Conservation (phyloP, 2,329 filamentous ascomycete species). For the Alternaria dauci region DNA sequence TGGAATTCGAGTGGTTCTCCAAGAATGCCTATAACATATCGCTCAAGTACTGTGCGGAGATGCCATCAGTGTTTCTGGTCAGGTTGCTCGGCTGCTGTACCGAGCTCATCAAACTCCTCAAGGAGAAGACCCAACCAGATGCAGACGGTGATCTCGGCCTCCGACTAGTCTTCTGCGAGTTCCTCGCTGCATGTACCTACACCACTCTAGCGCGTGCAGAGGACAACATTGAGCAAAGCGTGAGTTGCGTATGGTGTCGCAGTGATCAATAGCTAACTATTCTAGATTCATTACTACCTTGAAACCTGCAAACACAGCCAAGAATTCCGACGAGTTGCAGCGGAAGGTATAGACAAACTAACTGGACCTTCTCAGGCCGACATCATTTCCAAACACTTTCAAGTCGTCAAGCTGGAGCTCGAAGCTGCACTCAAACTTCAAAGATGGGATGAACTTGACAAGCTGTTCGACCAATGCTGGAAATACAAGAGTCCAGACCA, state of each 20-base stretch:
- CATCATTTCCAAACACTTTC: conserved; percentile 68
- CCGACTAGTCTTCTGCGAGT: conserved; percentile 74
- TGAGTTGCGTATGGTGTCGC: conserved; percentile 36
- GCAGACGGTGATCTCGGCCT: conserved; percentile 60
- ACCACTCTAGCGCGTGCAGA: conserved; percentile 59
- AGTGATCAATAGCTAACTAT: conserved; percentile 39
- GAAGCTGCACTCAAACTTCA: conserved; percentile 75
- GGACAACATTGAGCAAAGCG: conserved; percentile 52
- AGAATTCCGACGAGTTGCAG: conserved; percentile 62
- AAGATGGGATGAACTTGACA: conserved; percentile 71
- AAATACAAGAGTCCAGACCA: conserved; percentile 48
- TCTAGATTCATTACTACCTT: conserved; percentile 68
- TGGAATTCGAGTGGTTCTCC: conserved; percentile 84
- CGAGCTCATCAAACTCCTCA: conserved; percentile 54
- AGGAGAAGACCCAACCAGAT: conserved; percentile 32
- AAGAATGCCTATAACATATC: conserved; percentile 83
- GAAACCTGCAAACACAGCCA: conserved; percentile 67
- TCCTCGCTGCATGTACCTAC: conserved; percentile 63
- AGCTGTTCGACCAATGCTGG: conserved; percentile 63
- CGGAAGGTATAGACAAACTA: conserved; percentile 49
- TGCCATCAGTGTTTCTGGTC: conserved; percentile 63
- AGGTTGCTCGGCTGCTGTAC: conserved; percentile 62
- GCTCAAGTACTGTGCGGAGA: conserved; percentile 67
- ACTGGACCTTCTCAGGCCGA: conserved; percentile 60
- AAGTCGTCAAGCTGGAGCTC: conserved; percentile 78